Conservation (phyloP, 805 yeast species). For the Cyberlindnera galapagoensis region DNA sequence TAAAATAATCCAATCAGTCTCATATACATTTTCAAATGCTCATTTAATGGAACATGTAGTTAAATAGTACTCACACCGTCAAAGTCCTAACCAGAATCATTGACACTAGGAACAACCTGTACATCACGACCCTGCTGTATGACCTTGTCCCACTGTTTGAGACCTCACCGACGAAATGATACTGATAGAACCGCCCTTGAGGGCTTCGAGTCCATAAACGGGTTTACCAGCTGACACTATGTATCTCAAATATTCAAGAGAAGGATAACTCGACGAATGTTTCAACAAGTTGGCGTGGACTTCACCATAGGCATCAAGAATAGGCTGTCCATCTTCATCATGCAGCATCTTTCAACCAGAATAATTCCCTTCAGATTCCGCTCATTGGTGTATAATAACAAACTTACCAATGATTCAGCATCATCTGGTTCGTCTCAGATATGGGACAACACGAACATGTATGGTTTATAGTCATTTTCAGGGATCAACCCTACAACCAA, state of each 20-base stretch:
- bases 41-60: too few species aligned
- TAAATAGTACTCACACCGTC: too few species aligned
- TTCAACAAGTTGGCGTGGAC: conserved; percentile 21
- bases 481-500: conserved; percentile 1
- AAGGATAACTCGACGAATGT: conserved; percentile 25
- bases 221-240: too few species aligned
- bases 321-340: too few species aligned
- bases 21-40: too few species aligned
- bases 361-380: conserved; percentile 25
- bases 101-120: too few species aligned
- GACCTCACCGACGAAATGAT: too few species aligned
- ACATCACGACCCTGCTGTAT: too few species aligned
- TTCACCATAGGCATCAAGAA: conserved; percentile 26
- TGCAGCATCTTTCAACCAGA: conserved; percentile 27
- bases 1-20: not conserved
- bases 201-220: conserved; percentile 23
- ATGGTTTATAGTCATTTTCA: conserved; percentile 27
- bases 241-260: conserved; percentile 22
- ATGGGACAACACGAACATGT: conserved; percentile 26
- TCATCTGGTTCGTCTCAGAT: conserved; percentile 29
- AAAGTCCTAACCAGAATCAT: too few species aligned
- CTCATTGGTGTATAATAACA: conserved; percentile 26
- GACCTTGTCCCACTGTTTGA: too few species aligned
- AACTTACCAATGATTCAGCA: conserved; percentile 26
- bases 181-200: conserved; percentile 14